A percentile compares a stretch with the other conserved stretches of the same genome.
These are phyloP conservation scores for Populus tremula DNA, from an alignment of 345 rosid species.

Conservation along the genomic window DNA sequence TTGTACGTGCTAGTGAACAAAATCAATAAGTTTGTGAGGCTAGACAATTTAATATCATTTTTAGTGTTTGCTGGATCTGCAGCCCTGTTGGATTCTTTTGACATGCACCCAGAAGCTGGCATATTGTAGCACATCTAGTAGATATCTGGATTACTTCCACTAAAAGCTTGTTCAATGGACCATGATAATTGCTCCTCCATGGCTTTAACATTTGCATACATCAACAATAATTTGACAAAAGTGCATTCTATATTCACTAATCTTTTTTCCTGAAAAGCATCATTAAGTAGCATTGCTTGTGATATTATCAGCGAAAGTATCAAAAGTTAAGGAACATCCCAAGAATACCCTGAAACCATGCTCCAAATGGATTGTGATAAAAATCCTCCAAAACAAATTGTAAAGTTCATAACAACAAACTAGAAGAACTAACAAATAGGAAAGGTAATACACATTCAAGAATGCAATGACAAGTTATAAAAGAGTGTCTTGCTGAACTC, in stretches of 20 bases:
- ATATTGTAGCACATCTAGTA: background rate
- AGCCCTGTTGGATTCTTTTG: background rate
- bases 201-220: background rate
- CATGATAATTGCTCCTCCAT: background rate
- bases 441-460: background rate
- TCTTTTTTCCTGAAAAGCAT: background rate
- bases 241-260: background rate
- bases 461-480: background rate
- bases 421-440: background rate
- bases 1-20: background rate
- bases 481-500: background rate
- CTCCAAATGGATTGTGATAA: background rate
- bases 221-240: background rate
- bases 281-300: background rate
- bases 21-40: background rate
- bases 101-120: background rate
- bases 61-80: background rate
- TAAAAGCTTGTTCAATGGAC: background rate
- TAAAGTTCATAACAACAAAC: background rate
- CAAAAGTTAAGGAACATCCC: background rate
- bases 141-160: background rate
- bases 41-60: background rate
- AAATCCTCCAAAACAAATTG: background rate
- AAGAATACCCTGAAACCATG: background rate
- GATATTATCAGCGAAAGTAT: background rate